These are phyloP conservation scores for Boletus tomentosulus DNA, from an alignment of 768 basidiomycete species.

Conservation along the genomic window DNA sequence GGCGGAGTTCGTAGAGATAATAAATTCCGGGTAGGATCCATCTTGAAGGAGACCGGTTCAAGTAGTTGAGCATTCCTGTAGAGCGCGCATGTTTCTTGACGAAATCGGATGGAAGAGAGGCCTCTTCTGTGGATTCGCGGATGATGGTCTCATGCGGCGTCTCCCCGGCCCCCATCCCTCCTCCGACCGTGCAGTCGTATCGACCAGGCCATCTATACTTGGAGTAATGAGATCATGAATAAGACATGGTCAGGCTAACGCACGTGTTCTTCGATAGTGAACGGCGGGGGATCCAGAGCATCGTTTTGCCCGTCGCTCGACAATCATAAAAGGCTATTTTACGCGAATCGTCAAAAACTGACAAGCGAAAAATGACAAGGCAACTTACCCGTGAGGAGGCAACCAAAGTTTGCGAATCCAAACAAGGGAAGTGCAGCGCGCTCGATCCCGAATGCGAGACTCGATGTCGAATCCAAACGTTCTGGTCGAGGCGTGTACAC, in stretches of 20 bases:
- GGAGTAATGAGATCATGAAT: neutral
- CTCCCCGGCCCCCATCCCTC: slow-evolving; percentile 41
- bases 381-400: slow-evolving; percentile 36
- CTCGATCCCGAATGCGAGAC: slow-evolving; percentile 37
- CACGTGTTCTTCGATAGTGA: slow-evolving; percentile 40
- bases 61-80: slow-evolving; percentile 38
- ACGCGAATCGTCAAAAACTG: neutral
- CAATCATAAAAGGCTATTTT: slow-evolving; percentile 34
- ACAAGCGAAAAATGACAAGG: neutral
- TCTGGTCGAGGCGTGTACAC: slow-evolving; percentile 20
- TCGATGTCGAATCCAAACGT: slow-evolving; percentile 1
- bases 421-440: slow-evolving; percentile 44
- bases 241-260: slow-evolving; percentile 4
- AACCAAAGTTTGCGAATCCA: slow-evolving; percentile 42
- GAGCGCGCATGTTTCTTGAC: slow-evolving; percentile 30
- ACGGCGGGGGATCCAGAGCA: slow-evolving; percentile 41
- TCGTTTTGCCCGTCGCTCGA: slow-evolving; percentile 23
- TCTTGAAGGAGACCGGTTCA: slow-evolving; percentile 39
- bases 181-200: slow-evolving; percentile 43
- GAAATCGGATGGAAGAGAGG: slow-evolving; percentile 36
- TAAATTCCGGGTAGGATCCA: slow-evolving; percentile 46
- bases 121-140: slow-evolving; percentile 43
- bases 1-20: slow-evolving; percentile 41
- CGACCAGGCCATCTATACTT: slow-evolving; percentile 27
- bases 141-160: slow-evolving; percentile 34